phyloP scores from a whole-genome alignment of 164 flowering plant genomes.

The Kingdonia uniflora region DNA sequence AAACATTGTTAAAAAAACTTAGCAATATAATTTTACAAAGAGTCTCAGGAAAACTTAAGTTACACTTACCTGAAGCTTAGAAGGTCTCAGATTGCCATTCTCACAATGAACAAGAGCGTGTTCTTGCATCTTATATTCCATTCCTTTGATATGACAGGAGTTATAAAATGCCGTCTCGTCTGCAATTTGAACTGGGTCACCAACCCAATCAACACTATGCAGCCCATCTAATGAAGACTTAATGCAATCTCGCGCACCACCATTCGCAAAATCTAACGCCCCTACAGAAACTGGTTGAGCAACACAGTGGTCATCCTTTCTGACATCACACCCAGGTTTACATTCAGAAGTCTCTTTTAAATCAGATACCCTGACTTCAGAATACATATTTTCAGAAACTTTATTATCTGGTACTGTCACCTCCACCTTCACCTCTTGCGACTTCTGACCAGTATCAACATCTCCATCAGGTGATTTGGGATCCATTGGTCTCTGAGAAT shows the following conservation, averaged over 20 bases:
- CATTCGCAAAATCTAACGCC: conserved; percentile 16
- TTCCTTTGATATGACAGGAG: conserved; percentile 56
- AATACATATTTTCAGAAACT: conserved; percentile 16
- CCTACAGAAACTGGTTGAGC: conserved; percentile 18
- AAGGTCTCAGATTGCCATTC: conserved; percentile 38
- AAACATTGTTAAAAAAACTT: too few species aligned
- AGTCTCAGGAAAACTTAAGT: background rate
- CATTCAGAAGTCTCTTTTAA: conserved; percentile 14
- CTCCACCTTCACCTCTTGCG: conserved; percentile 13
- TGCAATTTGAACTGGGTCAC: conserved; percentile 32
- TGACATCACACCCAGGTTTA: conserved; percentile 13
- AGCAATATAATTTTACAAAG: too few species aligned
- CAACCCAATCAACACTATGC: conserved; percentile 56
- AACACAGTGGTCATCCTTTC: conserved; percentile 20
- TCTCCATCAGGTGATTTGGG: conserved; percentile 14
- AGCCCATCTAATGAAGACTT: conserved; percentile 21
- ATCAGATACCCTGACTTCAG: conserved; percentile 11
- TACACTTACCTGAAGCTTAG: conserved; percentile 58
- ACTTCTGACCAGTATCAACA: conserved; percentile 8
- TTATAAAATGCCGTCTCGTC: conserved; percentile 49
- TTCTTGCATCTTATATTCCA: conserved; percentile 52
- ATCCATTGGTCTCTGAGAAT: conserved; percentile 15
- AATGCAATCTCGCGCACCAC: conserved; percentile 15
- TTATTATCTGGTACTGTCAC: conserved; percentile 7
- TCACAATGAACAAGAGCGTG: conserved; percentile 49